Evolutionary conservation across 805 yeast species (phyloP), one percentile per base, ranked within the genome.

Genomic region (Yamadazyma insecticola): DNA sequence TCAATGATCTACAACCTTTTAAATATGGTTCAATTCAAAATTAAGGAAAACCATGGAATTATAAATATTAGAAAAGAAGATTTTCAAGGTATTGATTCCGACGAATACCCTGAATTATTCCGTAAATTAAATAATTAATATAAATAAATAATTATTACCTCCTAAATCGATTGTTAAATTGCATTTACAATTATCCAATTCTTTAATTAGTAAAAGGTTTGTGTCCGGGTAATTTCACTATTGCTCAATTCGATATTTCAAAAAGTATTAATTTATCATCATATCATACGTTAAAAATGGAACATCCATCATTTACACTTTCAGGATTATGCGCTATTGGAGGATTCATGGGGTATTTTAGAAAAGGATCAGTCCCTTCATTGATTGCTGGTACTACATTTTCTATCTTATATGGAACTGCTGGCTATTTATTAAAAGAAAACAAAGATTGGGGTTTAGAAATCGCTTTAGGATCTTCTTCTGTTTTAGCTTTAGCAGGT

Each of bases 371-470:
- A 2, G 50, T 80, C 22, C 94, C 95, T 14, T 86, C 96, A 0
- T 67, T 89, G 33, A 60, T 76, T 28, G 95, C 90, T 1, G 97
- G 97, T 23, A 41, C 74, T 7, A 57, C 77, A 1, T 63, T 83
- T 40, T 68, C 82, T 10, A 63, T 72, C 2, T 50, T 76, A 16
- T 83, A 72, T 51, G 83, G 81, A n/a, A 50, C 65, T 36, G 79
- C 87, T 2, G 90, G 95, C 12, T 84, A 86, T 57, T 67, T 89
- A 43, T 62, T 87, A 39, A 71, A 74, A 42, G 62, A 78, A 33
- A 84, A 86, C 52, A 78, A 76, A 39, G 88, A 84, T 50, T 75
- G 74, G 58, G 96, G 96, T 26, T 68, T 89, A 42, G 89, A 84
- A 52, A 53, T 82, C 12, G 95, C 96, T 0, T 60, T 88, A 33